Base-by-base conservation (phyloP, 345 rosid species). In the Citrus maxima region DNA sequence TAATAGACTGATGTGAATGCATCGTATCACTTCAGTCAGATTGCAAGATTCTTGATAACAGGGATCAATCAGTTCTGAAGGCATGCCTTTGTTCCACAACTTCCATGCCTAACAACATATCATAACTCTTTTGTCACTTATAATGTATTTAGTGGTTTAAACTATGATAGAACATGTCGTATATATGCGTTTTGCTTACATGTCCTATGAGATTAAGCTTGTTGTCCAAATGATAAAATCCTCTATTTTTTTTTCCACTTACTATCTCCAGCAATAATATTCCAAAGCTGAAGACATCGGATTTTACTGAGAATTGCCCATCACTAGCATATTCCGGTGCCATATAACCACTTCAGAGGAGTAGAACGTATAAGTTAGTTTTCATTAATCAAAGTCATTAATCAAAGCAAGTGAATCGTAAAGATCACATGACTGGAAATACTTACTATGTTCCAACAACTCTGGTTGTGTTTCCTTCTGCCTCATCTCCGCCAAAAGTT, bases 261-360 rank as follows among this genome's bases (percentile, higher is more conserved):
- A 87, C 22, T 13, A 83, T 85, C 74, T 85, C 89, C 62, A 83
- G 69, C 70, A 87, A 9, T 25, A 87, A 65, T 19, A 85, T 75
- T 10, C 88, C 89, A 19, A 81, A 85, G 76, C 87, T 87, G 22
- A 85, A 83, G 27, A 85, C 86, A 79, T 87, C 86, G 0, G 88
- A 87, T 76, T 87, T 87, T 10, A 81, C 74, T 1, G 85, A 87
- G 70, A 87, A 85, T 24, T 74, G 64, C 16, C 86, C 85, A n/a
- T 85, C 85, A 42, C 42, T 81, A 2, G 88, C 88, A 30, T 87
- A 87, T 55, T 83, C 84, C 0, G 87, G 87, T 7, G 87, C 83
- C 86, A 84, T 84, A 34, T 84, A 87, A 16, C 83, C 89, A 30
- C 87, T 84, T 76, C 46, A 73, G n/a, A 70, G 30, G 25, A 67